Evolutionary conservation across 345 rosid genomes (phyloP).

Genomic region (Hevea brasiliensis): DNA sequence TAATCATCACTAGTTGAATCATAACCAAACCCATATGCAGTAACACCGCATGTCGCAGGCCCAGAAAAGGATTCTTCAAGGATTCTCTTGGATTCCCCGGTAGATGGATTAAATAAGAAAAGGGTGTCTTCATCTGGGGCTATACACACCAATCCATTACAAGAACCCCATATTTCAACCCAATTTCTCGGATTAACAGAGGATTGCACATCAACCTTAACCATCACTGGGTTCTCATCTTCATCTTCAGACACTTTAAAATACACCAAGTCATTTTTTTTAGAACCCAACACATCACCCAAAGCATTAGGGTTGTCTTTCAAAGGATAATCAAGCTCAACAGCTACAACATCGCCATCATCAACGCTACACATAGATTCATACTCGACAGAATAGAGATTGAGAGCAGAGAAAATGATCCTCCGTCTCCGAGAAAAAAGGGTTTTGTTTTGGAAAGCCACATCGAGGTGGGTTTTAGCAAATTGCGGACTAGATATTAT

Average conservation of each 20-base stretch:
- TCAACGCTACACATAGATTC: conserved; percentile 11
- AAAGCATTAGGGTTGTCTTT: background rate
- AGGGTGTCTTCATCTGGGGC: conserved; percentile 28
- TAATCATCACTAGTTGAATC: conserved; percentile 37
- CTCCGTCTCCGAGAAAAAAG: conserved; percentile 17
- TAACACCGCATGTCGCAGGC: background rate
- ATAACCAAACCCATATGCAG: conserved; percentile 39
- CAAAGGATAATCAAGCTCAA: conserved; percentile 5
- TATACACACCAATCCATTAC: conserved; percentile 46
- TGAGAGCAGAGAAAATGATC: conserved; percentile 15
- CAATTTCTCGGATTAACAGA: conserved; percentile 14
- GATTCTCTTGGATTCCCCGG: conserved; percentile 42
- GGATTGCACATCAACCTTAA: conserved; percentile 19
- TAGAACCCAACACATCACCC: conserved; percentile 19
- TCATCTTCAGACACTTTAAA: conserved; percentile 28
- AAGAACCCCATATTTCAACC: conserved; percentile 41
- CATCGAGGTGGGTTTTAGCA: conserved; percentile 30
- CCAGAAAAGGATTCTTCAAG: conserved; percentile 1
- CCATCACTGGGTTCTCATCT: conserved; percentile 34
- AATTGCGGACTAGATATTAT: conserved; percentile 8
- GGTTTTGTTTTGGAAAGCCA: background rate
- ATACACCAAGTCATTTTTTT: conserved; percentile 13
- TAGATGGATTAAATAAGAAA: conserved; percentile 50
- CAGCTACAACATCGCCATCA: conserved; percentile 17
- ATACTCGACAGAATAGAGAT: conserved; percentile 20